These are phyloP conservation scores for Nicotiana rustica DNA, from an alignment of 305 asterid genomes.

Conservation along the genomic window DNA sequence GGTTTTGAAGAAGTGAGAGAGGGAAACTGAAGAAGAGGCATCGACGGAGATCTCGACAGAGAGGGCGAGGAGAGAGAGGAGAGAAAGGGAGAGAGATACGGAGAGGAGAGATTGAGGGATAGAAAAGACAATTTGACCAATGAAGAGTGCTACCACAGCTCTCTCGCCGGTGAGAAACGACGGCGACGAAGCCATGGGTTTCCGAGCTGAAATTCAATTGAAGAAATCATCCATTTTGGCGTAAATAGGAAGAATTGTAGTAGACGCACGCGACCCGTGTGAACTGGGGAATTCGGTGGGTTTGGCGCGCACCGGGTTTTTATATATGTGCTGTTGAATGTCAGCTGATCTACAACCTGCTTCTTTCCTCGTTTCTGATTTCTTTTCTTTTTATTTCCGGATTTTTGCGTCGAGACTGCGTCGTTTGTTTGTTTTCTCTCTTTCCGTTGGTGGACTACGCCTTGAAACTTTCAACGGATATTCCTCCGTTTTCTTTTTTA, in stretches of 20 bases:
- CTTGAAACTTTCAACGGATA: no score
- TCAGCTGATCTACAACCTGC: neutral
- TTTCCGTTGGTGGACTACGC: no score
- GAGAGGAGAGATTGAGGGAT: constrained; percentile 62
- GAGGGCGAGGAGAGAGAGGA: constrained; percentile 73
- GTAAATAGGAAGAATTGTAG: neutral
- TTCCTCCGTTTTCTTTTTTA: no score
- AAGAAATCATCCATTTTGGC: neutral
- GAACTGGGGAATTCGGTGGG: constrained; percentile 7
- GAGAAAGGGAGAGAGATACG: constrained; percentile 63
- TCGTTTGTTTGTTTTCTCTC: no score
- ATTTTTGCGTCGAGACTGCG: no score
- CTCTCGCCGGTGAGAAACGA: constrained; percentile 86
- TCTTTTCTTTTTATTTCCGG: no score
- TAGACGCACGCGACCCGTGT: constrained; percentile 1
- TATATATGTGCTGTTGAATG: neutral
- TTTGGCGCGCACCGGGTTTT: constrained; percentile 46
- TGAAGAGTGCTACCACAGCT: constrained; percentile 72
- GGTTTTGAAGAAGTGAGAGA: constrained; percentile 58
- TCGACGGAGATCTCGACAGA: constrained; percentile 81
- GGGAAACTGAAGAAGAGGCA: constrained; percentile 55
- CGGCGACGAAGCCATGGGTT: constrained; percentile 60
- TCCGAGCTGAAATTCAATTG: constrained; percentile 25
- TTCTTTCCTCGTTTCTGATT: no score
- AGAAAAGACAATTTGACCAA: constrained; percentile 58